Evolutionary conservation across 1,284 basidiomycete genomes (phyloP).

Genomic region (Sporisorium reilianum): DNA sequence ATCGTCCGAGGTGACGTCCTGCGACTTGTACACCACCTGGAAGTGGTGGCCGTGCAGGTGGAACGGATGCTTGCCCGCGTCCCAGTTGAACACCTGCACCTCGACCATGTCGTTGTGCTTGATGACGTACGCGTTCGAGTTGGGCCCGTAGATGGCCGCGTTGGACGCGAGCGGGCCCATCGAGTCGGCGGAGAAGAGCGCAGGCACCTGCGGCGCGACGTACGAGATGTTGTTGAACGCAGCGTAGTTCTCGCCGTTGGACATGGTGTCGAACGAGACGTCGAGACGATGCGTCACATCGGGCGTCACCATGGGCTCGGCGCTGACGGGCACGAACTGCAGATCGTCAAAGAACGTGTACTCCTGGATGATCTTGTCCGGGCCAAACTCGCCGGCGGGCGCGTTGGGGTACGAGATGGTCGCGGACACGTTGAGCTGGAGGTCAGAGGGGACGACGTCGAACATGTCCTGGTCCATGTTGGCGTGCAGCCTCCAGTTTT

Average conservation of each 20-base stretch:
- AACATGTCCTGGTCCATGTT: constrained; percentile 80
- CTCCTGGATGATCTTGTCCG: constrained; percentile 48
- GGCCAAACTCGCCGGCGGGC: constrained; percentile 23
- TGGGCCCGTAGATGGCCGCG: constrained; percentile 47
- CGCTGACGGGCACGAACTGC: constrained; percentile 69
- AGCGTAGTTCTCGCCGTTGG: constrained; percentile 66
- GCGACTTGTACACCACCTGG: constrained; percentile 74
- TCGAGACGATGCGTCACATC: constrained; percentile 70
- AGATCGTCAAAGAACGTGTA: constrained; percentile 71
- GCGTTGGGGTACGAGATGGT: constrained; percentile 56
- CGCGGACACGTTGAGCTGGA: constrained; percentile 63
- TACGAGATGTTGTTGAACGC: constrained; percentile 74
- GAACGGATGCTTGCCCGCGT: constrained; percentile 61
- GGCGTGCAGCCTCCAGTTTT: constrained; percentile 89
- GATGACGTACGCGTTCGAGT: constrained; percentile 61
- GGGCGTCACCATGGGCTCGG: constrained; percentile 65
- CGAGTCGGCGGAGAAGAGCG: constrained; percentile 51
- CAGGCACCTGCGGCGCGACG: constrained; percentile 57
- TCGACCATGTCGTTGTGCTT: constrained; percentile 67
- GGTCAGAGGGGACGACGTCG: constrained; percentile 59
- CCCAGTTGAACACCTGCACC: constrained; percentile 65
- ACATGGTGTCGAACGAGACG: constrained; percentile 72
- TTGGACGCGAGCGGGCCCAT: constrained; percentile 69
- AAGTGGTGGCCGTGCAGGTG: constrained; percentile 34
- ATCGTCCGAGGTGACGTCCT: constrained; percentile 83